Evolutionary conservation across 2,329 filamentous ascomycete genomes (phyloP).

Genomic region (Calonectria montana): DNA sequence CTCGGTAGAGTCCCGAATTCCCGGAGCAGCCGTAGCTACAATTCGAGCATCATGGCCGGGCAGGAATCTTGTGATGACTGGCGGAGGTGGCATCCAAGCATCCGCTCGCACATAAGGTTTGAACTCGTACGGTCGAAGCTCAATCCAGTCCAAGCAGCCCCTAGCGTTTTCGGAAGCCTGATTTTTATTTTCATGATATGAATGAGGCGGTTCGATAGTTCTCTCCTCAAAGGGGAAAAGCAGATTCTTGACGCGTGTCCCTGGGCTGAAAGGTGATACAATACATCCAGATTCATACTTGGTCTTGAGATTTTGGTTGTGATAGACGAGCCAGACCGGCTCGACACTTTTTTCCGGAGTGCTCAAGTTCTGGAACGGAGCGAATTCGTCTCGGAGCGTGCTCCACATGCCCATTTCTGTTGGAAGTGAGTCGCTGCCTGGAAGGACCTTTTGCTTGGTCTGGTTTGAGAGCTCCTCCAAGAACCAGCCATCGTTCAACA

Average conservation of each 20-base stretch:
- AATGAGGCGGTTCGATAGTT: background rate
- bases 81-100: background rate
- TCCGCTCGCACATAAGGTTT: background rate
- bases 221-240: background rate
- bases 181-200: background rate
- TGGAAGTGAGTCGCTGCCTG: background rate
- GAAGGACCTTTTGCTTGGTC: background rate
- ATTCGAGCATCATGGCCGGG: background rate
- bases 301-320: background rate
- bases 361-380: background rate
- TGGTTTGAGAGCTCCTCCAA: background rate
- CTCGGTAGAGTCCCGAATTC: background rate
- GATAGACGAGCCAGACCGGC: background rate
- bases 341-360: background rate
- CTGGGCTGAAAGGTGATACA: background rate
- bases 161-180: background rate
- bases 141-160: background rate
- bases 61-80: background rate
- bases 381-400: background rate
- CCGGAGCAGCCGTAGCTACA: background rate
- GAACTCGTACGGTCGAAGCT: background rate
- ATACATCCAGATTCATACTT: background rate
- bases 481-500: background rate
- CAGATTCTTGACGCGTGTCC: background rate
- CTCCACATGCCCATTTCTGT: background rate